A percentile compares a stretch with the other conserved stretches of the same genome.
Evolutionary conservation across 106 monocot genomes (phyloP).

Genomic region (Dioscorea dumetorum): DNA sequence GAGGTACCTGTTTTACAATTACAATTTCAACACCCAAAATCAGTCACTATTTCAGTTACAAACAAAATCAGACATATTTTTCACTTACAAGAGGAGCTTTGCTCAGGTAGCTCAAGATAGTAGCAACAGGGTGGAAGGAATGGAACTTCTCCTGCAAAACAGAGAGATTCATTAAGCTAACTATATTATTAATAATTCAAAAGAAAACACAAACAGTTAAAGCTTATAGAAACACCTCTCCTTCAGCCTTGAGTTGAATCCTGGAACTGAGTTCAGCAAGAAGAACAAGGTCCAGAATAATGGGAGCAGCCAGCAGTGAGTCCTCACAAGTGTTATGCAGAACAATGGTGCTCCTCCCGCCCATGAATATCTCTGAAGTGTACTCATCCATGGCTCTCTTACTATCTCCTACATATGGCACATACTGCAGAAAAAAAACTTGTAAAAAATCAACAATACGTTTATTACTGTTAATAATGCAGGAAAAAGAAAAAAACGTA

Average conservation of each 20-base stretch:
- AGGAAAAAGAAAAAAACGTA: too few species aligned
- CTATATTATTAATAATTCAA: not conserved
- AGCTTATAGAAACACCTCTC: slow-evolving; percentile 37
- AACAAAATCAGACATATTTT: too few species aligned
- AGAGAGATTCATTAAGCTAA: slow-evolving; percentile 5
- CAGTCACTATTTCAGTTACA: too few species aligned
- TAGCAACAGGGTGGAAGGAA: slow-evolving; percentile 95
- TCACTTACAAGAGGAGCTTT: slow-evolving; percentile 82
- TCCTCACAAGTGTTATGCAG: slow-evolving; percentile 98
- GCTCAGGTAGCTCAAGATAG: slow-evolving; percentile 92
- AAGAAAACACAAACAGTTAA: not conserved
- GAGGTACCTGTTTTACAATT: slow-evolving; percentile 63
- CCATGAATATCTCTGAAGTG: slow-evolving; percentile 99
- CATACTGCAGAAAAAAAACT: slow-evolving; percentile 47
- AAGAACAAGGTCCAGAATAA: slow-evolving; percentile 87
- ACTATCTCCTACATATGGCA: slow-evolving; percentile 95
- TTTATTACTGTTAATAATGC: not conserved
- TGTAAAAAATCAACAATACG: too few species aligned
- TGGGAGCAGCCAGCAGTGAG: slow-evolving; percentile 86
- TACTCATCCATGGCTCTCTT: slow-evolving; percentile 99
- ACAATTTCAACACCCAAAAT: not conserved
- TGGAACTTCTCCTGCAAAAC: slow-evolving; percentile 76
- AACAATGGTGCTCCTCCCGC: slow-evolving; percentile 79
- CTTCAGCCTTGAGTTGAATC: slow-evolving; percentile 90
- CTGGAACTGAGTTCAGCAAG: slow-evolving; percentile 89